Evolutionary conservation across 257 asterid genomes (phyloP).

Genomic region (Solanum chiquidenum): DNA sequence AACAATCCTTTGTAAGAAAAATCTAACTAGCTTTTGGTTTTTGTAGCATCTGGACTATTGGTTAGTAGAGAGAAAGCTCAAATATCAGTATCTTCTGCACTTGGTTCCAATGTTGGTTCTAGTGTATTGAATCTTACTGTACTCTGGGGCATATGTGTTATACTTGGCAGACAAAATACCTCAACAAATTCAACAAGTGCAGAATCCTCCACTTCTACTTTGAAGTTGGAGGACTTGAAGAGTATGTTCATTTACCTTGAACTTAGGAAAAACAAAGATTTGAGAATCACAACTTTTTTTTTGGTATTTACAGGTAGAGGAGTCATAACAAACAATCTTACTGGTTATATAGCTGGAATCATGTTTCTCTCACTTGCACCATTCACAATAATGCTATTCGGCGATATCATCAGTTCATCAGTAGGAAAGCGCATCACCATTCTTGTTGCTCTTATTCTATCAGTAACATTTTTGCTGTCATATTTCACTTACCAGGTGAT

Average conservation of each 20-base stretch:
- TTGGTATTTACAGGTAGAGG: slow-evolving; percentile 18
- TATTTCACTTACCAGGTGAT: slow-evolving; percentile 30
- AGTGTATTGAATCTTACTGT: slow-evolving; percentile 20
- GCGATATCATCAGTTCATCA: background rate
- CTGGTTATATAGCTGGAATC: slow-evolving; percentile 34
- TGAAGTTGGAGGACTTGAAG: background rate
- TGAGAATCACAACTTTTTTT: background rate
- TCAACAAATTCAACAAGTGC: background rate
- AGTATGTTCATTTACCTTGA: background rate
- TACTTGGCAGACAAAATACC: slow-evolving; percentile 13
- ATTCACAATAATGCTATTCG: slow-evolving; percentile 20
- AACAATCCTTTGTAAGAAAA: background rate
- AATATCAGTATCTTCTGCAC: slow-evolving; percentile 18
- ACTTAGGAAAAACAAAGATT: background rate
- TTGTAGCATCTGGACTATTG: slow-evolving; percentile 26
- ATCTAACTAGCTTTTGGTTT: background rate
- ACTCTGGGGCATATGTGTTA: slow-evolving; percentile 31
- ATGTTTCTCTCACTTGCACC: slow-evolving; percentile 37
- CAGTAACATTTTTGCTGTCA: slow-evolving; percentile 16
- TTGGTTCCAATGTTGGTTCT: slow-evolving; percentile 24
- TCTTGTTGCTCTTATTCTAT: slow-evolving; percentile 24
- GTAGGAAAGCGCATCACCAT: slow-evolving; percentile 13
- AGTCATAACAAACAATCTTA: slow-evolving; percentile 14
- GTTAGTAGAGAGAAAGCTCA: slow-evolving; percentile 22
- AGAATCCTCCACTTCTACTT: background rate